Evolutionary conservation across 228 moss, liverwort and hornwort genomes (phyloP), one percentile per base, ranked within the genome.

Genomic region (Sphagnum magellanicum): DNA sequence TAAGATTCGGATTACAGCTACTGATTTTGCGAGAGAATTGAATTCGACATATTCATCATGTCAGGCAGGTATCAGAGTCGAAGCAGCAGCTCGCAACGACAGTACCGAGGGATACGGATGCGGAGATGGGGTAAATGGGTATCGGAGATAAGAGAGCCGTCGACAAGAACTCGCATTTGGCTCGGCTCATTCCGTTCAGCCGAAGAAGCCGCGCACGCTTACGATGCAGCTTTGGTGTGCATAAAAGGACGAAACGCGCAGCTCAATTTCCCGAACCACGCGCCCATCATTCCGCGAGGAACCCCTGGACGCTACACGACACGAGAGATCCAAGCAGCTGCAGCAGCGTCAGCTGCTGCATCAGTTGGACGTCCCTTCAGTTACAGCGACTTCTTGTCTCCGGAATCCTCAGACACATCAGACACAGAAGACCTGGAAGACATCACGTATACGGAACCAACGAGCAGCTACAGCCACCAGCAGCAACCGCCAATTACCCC

Each of bases 111-210:
- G 8, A 81, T 85, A 46, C 79, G 85, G 8, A 85, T 82, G 85
- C 67, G 85, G 71, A 69, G 77, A 8, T 85, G 85, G 85, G 85
- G 85, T 5, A 85, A 82, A 10, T 85, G 85, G 85, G 85, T 85
- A 0, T 79, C 79, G 4, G 85, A 85, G 75, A 77, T 85, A 10
- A 70, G 85, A 7, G 81, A 81, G 66, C 79, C 85, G 0, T 73
- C 66, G 47, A 77, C 52, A 75, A 79, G 72, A 78, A 81, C 75
- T 17, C 79, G 85, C 17, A 85, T 85, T 46, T 85, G 85, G 85
- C 69, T 85, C 11, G 85, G 85, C 10, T 81, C 81, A 0, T 85
- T 81, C 49, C 81, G 85, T 1, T 74, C 81, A 0, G 73, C 85
- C 0, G 85, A 85, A 14, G 85, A 85, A 64, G 85, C 85, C 0